Evolutionary conservation across 257 asterid genomes (phyloP), one percentile per base, ranked within the genome.

Genomic region (Capsicum chinense): DNA sequence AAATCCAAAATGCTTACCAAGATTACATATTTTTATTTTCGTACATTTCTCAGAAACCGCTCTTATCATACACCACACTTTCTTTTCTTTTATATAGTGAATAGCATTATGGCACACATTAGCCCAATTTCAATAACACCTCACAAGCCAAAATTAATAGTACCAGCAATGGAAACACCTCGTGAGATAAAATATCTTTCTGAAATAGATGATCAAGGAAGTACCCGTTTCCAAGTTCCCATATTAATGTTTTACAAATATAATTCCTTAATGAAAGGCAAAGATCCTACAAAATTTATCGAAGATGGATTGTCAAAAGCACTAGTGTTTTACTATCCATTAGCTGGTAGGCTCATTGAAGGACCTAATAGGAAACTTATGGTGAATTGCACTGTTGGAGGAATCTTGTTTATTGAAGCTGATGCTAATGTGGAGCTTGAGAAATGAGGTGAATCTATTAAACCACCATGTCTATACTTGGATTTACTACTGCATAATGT

Each of bases 381-480:
- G 5, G 82, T 83, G 0, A 86, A 85, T 12, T 86, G 86, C 12
- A 86, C 74, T 14, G 35, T 59, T 5, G 86, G 83, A 33, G 86
- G 88, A 8, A 60, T 86, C 1, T 50, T 85, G 16, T 86, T 86
- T 74, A 21, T 83, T 66, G 88, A 86, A 44, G 82, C 84, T 73
- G 60, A 73, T 73, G 80, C 60, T 0, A 11, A 48, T 19, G 37
- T 48, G 3, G 80, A 73, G 59, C 60, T 48, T 19, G 80, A 19
- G 0, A 19, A 48, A 3, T 48, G 48, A 73, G 80, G 80, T 9
- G 19, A 73, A 0, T 73, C 60, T 0, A 73, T 48, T 47, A 47
- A 73, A 73, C 59, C 80, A 12, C n/a, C 80, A 47, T 48, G 80
- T 19, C 42, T 42, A 48, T 48, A 73, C 1, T 73, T 73, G 0